These are phyloP conservation scores for Lomentospora prolificans DNA, from an alignment of 2,329 filamentous ascomycete genomes.

Conservation along the genomic window DNA sequence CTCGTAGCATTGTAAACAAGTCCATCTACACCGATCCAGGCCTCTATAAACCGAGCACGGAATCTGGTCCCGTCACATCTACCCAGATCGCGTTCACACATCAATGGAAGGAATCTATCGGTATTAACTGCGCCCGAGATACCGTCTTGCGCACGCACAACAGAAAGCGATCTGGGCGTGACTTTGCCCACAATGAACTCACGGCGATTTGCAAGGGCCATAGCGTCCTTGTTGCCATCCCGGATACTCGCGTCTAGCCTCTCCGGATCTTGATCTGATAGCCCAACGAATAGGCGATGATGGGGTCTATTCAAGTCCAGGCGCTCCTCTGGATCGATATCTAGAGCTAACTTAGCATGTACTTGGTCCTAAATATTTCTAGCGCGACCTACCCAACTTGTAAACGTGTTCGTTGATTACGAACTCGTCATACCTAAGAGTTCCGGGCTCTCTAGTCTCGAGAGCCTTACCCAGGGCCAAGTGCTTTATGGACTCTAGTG, in stretches of 20 bases:
- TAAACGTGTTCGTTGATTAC: slow-evolving; percentile 5
- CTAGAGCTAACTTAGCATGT: not conserved
- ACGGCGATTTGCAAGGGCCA: slow-evolving; percentile 1
- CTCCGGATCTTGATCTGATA: not conserved
- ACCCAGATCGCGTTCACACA: not conserved
- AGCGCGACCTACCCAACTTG: slow-evolving; percentile 7
- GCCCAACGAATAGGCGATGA: not conserved
- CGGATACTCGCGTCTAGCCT: not conserved
- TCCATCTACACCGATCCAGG: slow-evolving; percentile 7
- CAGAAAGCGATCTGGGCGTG: too few relatives aligned
- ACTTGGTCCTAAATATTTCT: too few relatives aligned
- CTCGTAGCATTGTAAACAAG: slow-evolving; percentile 13
- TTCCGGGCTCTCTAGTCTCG: not conserved
- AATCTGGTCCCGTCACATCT: not conserved
- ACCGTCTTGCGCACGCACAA: too few relatives aligned
- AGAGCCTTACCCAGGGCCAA: not conserved
- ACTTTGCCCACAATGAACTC: slow-evolving; percentile 7
- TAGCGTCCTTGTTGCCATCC: not conserved
- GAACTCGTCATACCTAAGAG: not conserved
- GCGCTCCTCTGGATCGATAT: not conserved
- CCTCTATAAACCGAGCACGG: not conserved
- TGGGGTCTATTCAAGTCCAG: not conserved
- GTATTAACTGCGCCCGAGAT: too few relatives aligned
- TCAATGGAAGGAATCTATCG: too few relatives aligned
- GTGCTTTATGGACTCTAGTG: not conserved